Percentiles rank a stretch among this genome's conserved stretches.
phyloP scores from a whole-genome alignment of 768 basidiomycete genomes.

The Mycena venus region DNA sequence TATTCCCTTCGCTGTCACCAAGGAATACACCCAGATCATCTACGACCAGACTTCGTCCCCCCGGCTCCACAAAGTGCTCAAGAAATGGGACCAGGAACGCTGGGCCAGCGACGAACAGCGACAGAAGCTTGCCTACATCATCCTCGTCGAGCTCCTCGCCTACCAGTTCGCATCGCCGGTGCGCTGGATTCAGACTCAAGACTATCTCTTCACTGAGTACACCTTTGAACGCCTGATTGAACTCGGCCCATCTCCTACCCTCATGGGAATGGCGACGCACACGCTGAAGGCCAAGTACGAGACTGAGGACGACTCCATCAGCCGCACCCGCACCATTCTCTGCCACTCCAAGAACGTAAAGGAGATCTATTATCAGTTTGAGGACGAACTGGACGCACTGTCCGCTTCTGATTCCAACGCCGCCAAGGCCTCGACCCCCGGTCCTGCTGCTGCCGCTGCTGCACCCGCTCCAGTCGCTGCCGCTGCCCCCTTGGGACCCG shows the following conservation, averaged over 20 bases:
- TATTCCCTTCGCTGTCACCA: conserved; percentile 85
- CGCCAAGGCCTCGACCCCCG: conserved; percentile 48
- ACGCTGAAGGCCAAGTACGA: conserved; percentile 97
- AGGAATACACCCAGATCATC: conserved; percentile 93
- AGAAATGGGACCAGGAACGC: conserved; percentile 91
- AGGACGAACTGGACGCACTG: conserved; percentile 78
- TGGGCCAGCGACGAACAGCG: conserved; percentile 89
- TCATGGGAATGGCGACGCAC: conserved; percentile 94
- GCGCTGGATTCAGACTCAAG: conserved; percentile 99
- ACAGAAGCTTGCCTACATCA: conserved; percentile 94
- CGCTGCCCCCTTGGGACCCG: conserved; percentile 70
- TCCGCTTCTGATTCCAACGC: conserved; percentile 53
- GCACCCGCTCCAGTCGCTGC: conserved; percentile 58
- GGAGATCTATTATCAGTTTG: conserved; percentile 98
- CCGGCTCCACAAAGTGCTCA: conserved; percentile 93
- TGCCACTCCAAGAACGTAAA: conserved; percentile 96
- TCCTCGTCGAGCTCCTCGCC: conserved; percentile 95
- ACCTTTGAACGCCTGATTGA: conserved; percentile 95
- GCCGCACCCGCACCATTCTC: conserved; percentile 82
- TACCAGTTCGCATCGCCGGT: conserved; percentile 99
- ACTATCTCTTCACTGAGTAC: conserved; percentile 89
- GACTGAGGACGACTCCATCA: conserved; percentile 85
- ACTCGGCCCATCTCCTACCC: conserved; percentile 94
- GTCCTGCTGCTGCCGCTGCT: conserved; percentile 51
- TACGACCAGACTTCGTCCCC: conserved; percentile 98